phyloP scores from a whole-genome alignment of 148 eudicot species.

The Spergularia marina region DNA sequence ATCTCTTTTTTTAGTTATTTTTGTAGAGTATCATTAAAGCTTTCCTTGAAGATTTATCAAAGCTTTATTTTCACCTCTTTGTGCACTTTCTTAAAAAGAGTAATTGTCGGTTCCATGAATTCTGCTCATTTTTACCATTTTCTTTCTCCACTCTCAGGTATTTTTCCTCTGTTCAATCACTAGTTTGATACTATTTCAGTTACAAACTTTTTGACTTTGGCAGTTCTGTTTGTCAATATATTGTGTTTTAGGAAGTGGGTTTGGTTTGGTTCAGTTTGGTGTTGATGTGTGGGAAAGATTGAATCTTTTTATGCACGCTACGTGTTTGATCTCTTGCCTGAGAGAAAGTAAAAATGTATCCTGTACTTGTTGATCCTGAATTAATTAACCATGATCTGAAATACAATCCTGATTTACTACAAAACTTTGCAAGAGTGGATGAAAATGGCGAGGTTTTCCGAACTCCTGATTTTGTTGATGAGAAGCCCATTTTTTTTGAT shows the following conservation, averaged over 20 bases:
- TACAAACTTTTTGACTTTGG: background rate
- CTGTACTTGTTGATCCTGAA: constrained; percentile 27
- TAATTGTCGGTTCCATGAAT: background rate
- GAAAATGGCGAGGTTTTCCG: constrained; percentile 20
- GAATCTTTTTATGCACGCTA: constrained; percentile 4
- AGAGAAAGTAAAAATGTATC: constrained; percentile 21
- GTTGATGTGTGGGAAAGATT: background rate
- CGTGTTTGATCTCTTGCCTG: constrained; percentile 20
- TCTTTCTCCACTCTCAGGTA: constrained; percentile 1
- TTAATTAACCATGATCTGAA: constrained; percentile 16
- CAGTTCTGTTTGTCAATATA: background rate
- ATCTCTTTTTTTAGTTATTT: too few species aligned
- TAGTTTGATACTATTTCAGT: background rate
- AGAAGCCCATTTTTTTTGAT: constrained; percentile 11
- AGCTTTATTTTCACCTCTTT: background rate
- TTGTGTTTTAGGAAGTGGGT: background rate
- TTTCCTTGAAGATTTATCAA: constrained; percentile 12
- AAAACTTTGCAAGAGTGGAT: constrained; percentile 11
- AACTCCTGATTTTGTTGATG: constrained; percentile 17
- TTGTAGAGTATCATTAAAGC: too few species aligned
- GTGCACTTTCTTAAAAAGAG: background rate
- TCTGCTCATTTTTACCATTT: background rate
- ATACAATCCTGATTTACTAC: constrained; percentile 20
- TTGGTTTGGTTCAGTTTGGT: background rate
- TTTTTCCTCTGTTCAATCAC: background rate